Base-by-base conservation (phyloP, 2,329 filamentous ascomycete genomes). In the Colletotrichum nymphaeae region DNA sequence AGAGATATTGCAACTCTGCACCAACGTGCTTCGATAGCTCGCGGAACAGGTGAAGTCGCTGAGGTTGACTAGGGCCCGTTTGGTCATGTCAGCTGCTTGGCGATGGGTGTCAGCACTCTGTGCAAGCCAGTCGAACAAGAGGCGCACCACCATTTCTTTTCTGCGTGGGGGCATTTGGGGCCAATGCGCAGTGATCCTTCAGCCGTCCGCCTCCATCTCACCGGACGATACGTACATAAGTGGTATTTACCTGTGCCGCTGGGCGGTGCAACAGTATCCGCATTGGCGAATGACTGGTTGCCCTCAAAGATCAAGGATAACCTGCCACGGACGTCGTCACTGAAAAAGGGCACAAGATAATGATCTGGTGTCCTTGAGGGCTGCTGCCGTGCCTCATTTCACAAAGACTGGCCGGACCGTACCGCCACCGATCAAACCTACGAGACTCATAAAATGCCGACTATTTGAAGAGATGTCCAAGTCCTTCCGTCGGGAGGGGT, bases 31-130 rank as follows among this genome's bases (percentile, higher is more conserved):
- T 69, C 26, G 35, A 30, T 53, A 49, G 32, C 63, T 11, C 26
- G 32, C 5, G 28, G 24, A n/a, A n/a, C 46, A 35, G 28, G 62
- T 11, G 46, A 62, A 12, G 49, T 62, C 62, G 67, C 57, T 57
- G 49, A 60, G 60, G 67, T 30, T 62, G 60, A 67, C 35, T 49
- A 68, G 56, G 32, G 46, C 60, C 67, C 60, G 60, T 65, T 7
- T 32, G n/a, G n/a, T 22, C 2, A 59, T 28, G 59, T 65, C 66
- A 73, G 59, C 60, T 37, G 52, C 65, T 69, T 72, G 59, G 66
- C 59, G 22, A 63, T 62, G 58, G 58, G 24, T 19, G 69, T 63
- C 65, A 69, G 69, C 59, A 72, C 69, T 68, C 58, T 72, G 59
- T 64, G 14, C 8, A 59, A 53, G 35, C 52, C 22, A 28, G 4